Percentiles rank a stretch among this genome's conserved stretches.
phyloP scores from a whole-genome alignment of 2,329 filamentous ascomycete species.

The Parastagonospora nodorum region DNA sequence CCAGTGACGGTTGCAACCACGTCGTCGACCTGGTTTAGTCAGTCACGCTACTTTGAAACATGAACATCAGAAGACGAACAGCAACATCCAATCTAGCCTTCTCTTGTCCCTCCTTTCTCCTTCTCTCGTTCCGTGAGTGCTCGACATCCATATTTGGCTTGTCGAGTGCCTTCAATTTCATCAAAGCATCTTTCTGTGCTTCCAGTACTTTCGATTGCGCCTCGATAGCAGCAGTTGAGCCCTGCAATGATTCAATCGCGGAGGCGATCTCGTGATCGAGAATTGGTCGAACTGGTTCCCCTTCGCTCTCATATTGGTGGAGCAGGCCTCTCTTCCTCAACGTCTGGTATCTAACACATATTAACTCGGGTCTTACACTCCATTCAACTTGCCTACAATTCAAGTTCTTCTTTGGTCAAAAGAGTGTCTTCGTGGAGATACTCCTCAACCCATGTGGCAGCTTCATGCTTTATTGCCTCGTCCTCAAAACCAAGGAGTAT shows the following conservation, averaged over 20 bases:
- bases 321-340: constrained; percentile 40
- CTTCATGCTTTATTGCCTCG: constrained; percentile 46
- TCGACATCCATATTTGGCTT: constrained; percentile 47
- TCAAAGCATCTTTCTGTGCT: constrained; percentile 66
- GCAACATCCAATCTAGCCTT: constrained; percentile 50
- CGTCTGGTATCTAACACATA: constrained; percentile 33
- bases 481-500: constrained; percentile 55
- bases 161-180: constrained; percentile 58
- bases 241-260: constrained; percentile 67
- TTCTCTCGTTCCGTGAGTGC: constrained; percentile 46
- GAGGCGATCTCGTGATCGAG: constrained; percentile 64
- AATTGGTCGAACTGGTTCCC: constrained; percentile 52
- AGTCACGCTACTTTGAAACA: too few relatives aligned
- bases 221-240: constrained; percentile 67
- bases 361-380: background rate
- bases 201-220: constrained; percentile 67
- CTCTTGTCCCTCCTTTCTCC: constrained; percentile 45
- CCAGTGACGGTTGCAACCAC: constrained; percentile 32
- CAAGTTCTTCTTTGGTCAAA: constrained; percentile 55
- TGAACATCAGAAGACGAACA: too few relatives aligned
- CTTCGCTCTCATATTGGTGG: constrained; percentile 37
- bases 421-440: constrained; percentile 54
- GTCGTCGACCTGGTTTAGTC: constrained; percentile 33
- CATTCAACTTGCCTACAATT: constrained; percentile 45
- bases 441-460: constrained; percentile 53